These are phyloP conservation scores for Polytrichum formosum DNA, from an alignment of 225 moss, liverwort and hornwort genomes.

Conservation along the genomic window DNA sequence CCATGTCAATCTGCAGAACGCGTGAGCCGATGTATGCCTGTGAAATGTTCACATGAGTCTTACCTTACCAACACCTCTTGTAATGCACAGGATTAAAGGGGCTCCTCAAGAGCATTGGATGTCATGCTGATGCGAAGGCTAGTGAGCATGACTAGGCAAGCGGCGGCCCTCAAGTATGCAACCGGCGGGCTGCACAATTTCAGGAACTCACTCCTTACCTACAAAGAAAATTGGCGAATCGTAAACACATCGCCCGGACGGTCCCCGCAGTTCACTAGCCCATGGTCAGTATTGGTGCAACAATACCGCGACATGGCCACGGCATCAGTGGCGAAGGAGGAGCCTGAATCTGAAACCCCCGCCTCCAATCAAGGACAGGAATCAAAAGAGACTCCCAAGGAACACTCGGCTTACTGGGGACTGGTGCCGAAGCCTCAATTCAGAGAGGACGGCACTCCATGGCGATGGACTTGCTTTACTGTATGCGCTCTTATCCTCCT, in stretches of 20 bases:
- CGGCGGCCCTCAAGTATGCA: no score
- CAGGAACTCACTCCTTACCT: no score
- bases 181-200: no score
- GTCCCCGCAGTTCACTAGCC: not conserved
- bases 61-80: no score
- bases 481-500: not conserved
- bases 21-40: no score
- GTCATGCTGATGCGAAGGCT: no score
- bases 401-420: slow-evolving; percentile 51
- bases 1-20: no score
- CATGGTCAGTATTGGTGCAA: not conserved
- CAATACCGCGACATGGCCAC: not conserved
- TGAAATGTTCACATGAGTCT: no score
- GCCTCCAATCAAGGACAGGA: not conserved
- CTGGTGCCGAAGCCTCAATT: slow-evolving; percentile 13
- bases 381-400: not conserved
- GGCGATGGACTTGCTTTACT: slow-evolving; percentile 52
- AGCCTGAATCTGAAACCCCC: not conserved
- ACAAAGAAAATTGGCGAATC: no score
- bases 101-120: no score
- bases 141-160: no score
- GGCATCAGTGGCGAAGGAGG: not conserved
- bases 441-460: slow-evolving; percentile 44
- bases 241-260: not conserved
- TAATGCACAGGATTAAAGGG: no score